phyloP scores from a whole-genome alignment of 106 monocot genomes.

The Acanthochlamys bracteata region DNA sequence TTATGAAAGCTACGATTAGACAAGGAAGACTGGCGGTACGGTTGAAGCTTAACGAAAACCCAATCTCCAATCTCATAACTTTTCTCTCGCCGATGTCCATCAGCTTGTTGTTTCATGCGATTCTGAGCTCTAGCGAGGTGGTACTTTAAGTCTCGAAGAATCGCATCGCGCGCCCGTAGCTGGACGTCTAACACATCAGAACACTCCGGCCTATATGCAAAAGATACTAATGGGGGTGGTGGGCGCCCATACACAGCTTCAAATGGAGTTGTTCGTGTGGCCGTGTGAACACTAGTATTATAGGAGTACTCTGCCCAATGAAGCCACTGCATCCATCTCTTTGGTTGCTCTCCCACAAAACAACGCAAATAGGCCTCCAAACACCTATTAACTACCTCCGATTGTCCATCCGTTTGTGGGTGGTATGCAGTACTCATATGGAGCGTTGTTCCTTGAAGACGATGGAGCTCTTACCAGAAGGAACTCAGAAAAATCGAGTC shows the following conservation, averaged over 20 bases:
- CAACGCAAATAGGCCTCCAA: neutral
- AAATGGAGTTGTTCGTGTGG: neutral
- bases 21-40: neutral
- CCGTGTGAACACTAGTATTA: neutral
- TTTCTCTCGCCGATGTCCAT: neutral
- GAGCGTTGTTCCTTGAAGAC: neutral
- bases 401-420: neutral
- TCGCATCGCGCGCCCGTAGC: neutral
- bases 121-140: too few relatives aligned
- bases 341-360: neutral
- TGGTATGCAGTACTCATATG: neutral
- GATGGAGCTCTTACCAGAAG: neutral
- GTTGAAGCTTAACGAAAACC: neutral
- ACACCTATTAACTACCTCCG: neutral
- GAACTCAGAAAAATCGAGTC: neutral
- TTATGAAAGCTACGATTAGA: neutral
- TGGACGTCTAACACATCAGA: neutral
- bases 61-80: neutral
- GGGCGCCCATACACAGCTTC: slow-evolving; percentile 4
- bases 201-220: neutral
- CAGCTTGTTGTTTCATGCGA: neutral
- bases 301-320: neutral
- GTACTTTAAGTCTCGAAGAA: too few relatives aligned
- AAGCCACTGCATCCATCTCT: neutral
- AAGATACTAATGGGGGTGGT: neutral